A percentile compares a stretch with the other conserved stretches of the same genome.
Conservation (phyloP, 257 asterid genomes). For the Rauvolfia tetraphylla region DNA sequence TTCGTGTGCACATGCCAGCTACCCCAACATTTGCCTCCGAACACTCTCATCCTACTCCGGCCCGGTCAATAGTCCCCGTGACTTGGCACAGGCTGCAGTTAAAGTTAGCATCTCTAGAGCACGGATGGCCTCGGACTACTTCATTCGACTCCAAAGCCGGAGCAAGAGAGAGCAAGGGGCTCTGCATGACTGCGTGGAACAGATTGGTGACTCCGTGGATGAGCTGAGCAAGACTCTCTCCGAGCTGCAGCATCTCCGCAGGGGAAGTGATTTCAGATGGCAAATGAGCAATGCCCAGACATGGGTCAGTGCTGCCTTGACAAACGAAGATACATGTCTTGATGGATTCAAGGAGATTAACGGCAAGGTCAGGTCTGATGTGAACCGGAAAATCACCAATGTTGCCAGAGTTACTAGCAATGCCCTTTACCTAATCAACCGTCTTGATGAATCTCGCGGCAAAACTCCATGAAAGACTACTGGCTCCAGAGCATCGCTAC, state of each 20-base stretch:
- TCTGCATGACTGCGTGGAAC: conserved; percentile 65
- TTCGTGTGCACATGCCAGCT: conserved; percentile 86
- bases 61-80: conserved; percentile 61
- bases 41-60: conserved; percentile 70
- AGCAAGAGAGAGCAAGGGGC: conserved; percentile 55
- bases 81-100: conserved; percentile 69
- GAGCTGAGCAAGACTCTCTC: conserved; percentile 58
- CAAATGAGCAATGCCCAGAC: conserved; percentile 88
- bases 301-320: conserved; percentile 95
- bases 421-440: conserved; percentile 75
- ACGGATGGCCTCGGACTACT: conserved; percentile 34
- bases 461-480: not conserved
- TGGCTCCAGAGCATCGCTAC: not conserved
- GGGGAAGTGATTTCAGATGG: conserved; percentile 26
- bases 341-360: conserved; percentile 75
- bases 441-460: conserved; percentile 36
- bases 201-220: conserved; percentile 62
- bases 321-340: conserved; percentile 82
- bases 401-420: conserved; percentile 84
- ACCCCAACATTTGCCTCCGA: conserved; percentile 73
- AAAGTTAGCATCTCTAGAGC: conserved; percentile 61
- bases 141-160: conserved; percentile 32
- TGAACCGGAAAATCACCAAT: conserved; percentile 47
- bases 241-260: conserved; percentile 55
- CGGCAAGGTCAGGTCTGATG: conserved; percentile 54